Percentiles rank a stretch among this genome's conserved stretches.
Evolutionary conservation across 2,329 filamentous ascomycete genomes (phyloP).

Genomic region (Grosmannia clavigera): DNA sequence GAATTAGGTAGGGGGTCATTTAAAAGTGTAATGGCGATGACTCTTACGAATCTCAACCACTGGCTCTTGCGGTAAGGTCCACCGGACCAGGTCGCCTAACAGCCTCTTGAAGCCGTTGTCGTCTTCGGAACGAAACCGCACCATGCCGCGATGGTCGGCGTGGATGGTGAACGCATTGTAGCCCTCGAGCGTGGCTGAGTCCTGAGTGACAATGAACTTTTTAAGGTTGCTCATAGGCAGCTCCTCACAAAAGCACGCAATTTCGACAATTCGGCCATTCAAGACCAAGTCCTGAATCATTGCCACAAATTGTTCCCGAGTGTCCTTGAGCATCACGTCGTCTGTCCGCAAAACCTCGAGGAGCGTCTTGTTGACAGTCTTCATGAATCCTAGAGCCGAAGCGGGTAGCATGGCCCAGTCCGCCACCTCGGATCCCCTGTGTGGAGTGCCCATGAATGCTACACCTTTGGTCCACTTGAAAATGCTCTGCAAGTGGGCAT

Average conservation of each 20-base stretch:
- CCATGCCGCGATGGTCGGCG: slow-evolving; percentile 21
- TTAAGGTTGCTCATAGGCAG: not conserved
- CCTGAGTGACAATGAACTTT: not conserved
- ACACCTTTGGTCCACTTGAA: slow-evolving; percentile 18
- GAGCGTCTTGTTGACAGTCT: slow-evolving; percentile 19
- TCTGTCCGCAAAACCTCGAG: slow-evolving; percentile 17
- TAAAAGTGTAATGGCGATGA: not conserved
- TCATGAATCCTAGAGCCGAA: slow-evolving; percentile 18
- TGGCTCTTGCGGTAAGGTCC: not conserved
- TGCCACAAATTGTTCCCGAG: not conserved
- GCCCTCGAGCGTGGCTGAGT: not conserved
- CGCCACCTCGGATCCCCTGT: slow-evolving; percentile 22
- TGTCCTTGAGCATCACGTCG: slow-evolving; percentile 14
- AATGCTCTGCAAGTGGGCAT: slow-evolving; percentile 18
- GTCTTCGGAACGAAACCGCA: slow-evolving; percentile 17
- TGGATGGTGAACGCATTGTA: slow-evolving; percentile 15
- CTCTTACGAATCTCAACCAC: not conserved
- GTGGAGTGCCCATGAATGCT: slow-evolving; percentile 27
- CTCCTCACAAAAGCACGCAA: not conserved
- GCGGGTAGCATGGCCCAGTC: slow-evolving; percentile 21
- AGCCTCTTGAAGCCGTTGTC: slow-evolving; percentile 7
- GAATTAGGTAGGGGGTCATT: not conserved
- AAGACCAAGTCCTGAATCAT: not conserved
- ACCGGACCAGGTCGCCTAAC: not conserved
- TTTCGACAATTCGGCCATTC: not conserved